Evolutionary conservation across 805 yeast genomes (phyloP).

Genomic region (Metschnikowia dekortorum): DNA sequence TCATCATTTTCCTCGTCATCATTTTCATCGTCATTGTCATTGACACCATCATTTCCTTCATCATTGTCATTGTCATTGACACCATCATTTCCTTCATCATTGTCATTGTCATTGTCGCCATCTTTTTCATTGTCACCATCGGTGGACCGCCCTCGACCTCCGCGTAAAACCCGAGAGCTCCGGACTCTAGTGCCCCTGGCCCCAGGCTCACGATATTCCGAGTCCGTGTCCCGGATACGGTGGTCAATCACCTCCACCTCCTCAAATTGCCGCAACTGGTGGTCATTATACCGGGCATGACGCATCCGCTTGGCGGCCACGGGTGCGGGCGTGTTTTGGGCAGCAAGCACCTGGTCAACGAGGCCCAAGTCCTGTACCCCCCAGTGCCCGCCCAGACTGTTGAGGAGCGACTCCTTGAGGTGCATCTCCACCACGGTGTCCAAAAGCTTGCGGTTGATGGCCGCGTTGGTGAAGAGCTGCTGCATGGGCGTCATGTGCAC

Average conservation of each 20-base stretch:
- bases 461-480: conserved; percentile 53
- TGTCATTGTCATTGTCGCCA: not conserved
- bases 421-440: conserved; percentile 42
- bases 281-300: not conserved
- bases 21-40: not conserved
- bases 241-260: not conserved
- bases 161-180: not conserved
- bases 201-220: not conserved
- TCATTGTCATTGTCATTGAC: not conserved
- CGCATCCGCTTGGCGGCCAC: not conserved
- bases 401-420: conserved; percentile 47
- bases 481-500: conserved; percentile 64
- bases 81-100: not conserved
- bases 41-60: not conserved
- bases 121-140: not conserved
- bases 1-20: not conserved
- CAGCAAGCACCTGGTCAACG: conserved; percentile 41
- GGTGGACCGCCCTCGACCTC: too few relatives aligned
- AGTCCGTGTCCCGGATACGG: not conserved
- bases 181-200: not conserved
- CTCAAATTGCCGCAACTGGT: not conserved
- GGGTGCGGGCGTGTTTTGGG: conserved; percentile 20
- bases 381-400: conserved; percentile 27
- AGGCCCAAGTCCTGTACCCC: conserved; percentile 16
- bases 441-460: conserved; percentile 43